Conservation (phyloP, 306 rosid genomes). For the Myrica gale region DNA sequence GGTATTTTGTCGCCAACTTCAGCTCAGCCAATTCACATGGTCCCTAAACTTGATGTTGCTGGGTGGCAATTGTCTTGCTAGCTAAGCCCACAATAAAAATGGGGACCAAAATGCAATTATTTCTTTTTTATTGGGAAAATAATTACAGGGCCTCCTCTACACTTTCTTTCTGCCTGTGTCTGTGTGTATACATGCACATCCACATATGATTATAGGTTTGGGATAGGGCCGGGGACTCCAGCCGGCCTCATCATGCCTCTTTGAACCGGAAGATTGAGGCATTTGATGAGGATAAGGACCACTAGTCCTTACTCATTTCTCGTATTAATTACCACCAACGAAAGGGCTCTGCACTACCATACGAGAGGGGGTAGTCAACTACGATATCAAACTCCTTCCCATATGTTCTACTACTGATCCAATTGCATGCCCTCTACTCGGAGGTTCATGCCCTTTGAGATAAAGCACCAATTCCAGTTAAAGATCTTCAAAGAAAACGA, state of each 20-base stretch:
- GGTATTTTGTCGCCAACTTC: slow-evolving; percentile 53
- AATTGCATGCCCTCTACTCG: too few relatives aligned
- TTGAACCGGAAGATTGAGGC: slow-evolving; percentile 42
- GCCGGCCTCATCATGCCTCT: slow-evolving; percentile 46
- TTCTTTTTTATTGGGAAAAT: not conserved
- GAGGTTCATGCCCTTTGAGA: too few relatives aligned
- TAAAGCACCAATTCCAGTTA: too few relatives aligned
- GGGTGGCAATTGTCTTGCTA: slow-evolving; percentile 27
- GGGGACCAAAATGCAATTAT: slow-evolving; percentile 26
- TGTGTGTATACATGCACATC: not conserved
- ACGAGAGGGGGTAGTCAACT: slow-evolving; percentile 53
- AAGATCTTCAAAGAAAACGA: too few relatives aligned
- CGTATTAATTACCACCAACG: slow-evolving; percentile 53
- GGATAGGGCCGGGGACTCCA: slow-evolving; percentile 4
- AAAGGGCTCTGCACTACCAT: slow-evolving; percentile 39
- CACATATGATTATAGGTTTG: slow-evolving; percentile 23
- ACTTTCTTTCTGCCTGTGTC: too few relatives aligned
- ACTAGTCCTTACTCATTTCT: slow-evolving; percentile 63
- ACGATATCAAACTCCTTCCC: slow-evolving; percentile 46
- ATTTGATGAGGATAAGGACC: slow-evolving; percentile 62
- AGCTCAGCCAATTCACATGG: slow-evolving; percentile 46
- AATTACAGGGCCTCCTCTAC: too few relatives aligned
- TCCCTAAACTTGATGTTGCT: slow-evolving; percentile 26
- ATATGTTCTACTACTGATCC: not conserved
- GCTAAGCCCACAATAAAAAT: slow-evolving; percentile 15